Percentiles rank a stretch among this genome's conserved stretches.
These are phyloP conservation scores for Eucalyptus pauciflora DNA, from an alignment of 345 rosid genomes.

Conservation along the genomic window DNA sequence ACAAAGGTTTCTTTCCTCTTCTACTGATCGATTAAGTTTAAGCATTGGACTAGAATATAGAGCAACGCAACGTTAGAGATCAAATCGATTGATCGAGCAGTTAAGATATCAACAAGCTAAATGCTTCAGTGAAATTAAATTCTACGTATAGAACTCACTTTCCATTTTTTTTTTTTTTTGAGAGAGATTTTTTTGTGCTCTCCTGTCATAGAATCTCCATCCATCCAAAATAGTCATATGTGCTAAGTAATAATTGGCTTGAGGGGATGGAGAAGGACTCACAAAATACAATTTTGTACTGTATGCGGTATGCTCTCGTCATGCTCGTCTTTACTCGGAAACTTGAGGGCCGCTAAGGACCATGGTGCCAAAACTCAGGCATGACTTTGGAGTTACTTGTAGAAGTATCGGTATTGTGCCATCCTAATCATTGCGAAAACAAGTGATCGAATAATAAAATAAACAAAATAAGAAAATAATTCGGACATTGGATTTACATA, in stretches of 20 bases:
- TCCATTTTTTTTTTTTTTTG: not conserved
- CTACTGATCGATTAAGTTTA: not conserved
- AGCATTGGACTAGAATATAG: not conserved
- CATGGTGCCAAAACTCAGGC: not conserved
- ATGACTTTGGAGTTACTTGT: not conserved
- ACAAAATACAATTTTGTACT: not conserved
- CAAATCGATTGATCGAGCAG: not conserved
- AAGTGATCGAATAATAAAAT: not conserved
- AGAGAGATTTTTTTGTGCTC: not conserved
- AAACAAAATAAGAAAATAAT: not conserved
- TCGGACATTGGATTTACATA: rapidly evolving
- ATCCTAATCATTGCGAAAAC: not conserved
- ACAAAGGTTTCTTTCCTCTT: not conserved
- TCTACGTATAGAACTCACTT: not conserved
- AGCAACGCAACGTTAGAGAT: too few relatives aligned
- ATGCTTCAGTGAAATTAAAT: not conserved
- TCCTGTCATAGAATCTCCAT: not conserved
- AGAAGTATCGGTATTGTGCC: not conserved
- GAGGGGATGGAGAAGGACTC: not conserved
- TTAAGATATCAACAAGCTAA: not conserved
- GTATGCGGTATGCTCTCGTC: not conserved
- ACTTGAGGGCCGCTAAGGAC: not conserved
- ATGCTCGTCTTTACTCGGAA: not conserved
- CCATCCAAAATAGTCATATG: not conserved
- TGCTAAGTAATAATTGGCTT: not conserved